Conservation (phyloP, 164 flowering plant genomes). For the Nymphaea thermarum region DNA sequence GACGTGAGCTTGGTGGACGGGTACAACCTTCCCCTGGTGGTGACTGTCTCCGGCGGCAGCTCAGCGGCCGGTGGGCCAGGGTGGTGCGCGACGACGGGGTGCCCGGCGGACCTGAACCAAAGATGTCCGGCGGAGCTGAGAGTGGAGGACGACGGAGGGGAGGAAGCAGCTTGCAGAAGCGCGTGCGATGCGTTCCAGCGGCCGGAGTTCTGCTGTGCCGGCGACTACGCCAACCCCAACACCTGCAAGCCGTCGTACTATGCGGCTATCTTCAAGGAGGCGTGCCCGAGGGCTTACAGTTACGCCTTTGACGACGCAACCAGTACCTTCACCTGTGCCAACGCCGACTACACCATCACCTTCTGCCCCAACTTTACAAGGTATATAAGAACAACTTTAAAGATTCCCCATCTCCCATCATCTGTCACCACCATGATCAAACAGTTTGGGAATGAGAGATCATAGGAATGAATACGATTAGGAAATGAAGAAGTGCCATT, state of each 20-base stretch:
- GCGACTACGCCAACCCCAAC: constrained; percentile 35
- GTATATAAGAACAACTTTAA: neutral
- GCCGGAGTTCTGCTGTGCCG: constrained; percentile 61
- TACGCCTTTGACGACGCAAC: constrained; percentile 61
- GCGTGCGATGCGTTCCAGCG: constrained; percentile 63
- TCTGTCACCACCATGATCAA: too few relatives aligned
- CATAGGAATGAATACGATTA: too few relatives aligned
- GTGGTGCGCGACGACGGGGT: constrained; percentile 40
- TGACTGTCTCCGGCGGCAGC: constrained; percentile 15
- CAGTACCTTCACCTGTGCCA: constrained; percentile 55
- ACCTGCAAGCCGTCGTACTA: constrained; percentile 51
- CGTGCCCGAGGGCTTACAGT: constrained; percentile 59
- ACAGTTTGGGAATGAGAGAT: too few relatives aligned
- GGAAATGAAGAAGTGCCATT: too few relatives aligned
- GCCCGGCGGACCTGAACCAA: constrained; percentile 36
- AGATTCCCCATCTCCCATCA: too few relatives aligned
- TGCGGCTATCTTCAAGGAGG: constrained; percentile 45
- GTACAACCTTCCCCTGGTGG: constrained; percentile 51
- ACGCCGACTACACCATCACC: constrained; percentile 50
- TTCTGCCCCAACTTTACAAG: constrained; percentile 52
- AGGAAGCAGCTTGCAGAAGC: constrained; percentile 41
- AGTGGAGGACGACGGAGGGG: constrained; percentile 6
- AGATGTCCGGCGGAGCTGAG: constrained; percentile 46
- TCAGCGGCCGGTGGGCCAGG: constrained; percentile 30
- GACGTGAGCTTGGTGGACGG: constrained; percentile 82